Conservation (phyloP, 2,329 filamentous ascomycete species). For the Graphiopsis chlorocephala region DNA sequence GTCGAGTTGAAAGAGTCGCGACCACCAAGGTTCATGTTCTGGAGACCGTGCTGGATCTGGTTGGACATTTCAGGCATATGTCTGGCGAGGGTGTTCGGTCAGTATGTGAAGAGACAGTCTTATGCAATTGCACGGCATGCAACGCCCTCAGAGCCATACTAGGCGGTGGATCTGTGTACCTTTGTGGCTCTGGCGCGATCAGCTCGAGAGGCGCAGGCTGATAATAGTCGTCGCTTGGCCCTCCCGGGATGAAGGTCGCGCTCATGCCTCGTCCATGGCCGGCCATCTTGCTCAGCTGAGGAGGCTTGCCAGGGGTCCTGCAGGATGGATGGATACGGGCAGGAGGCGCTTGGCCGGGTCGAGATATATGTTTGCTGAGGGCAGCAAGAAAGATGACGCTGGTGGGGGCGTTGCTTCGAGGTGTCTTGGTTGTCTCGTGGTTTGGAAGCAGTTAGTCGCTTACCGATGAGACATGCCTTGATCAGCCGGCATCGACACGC, state of each 20-base stretch:
- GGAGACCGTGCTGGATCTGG: slow-evolving; percentile 93
- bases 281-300: background rate
- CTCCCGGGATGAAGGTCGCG: slow-evolving; percentile 67
- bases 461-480: background rate
- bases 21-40: slow-evolving; percentile 67
- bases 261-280: slow-evolving; percentile 36
- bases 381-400: background rate
- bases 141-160: background rate
- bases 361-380: background rate
- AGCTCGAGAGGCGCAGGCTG: slow-evolving; percentile 60
- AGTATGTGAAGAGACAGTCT: background rate
- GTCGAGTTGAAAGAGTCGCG: slow-evolving; percentile 19
- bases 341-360: background rate
- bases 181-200: slow-evolving; percentile 67
- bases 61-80: slow-evolving; percentile 73
- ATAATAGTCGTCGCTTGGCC: slow-evolving; percentile 66
- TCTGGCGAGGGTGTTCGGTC: background rate
- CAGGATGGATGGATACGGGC: background rate
- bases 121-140: background rate
- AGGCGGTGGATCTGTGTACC: slow-evolving; percentile 42
- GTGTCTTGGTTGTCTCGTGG: background rate
- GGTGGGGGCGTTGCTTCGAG: background rate
- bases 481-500: background rate
- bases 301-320: background rate
- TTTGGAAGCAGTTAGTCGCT: background rate